Conservation (phyloP, 352 stramenopile genomes). For the Elongisporangium anandrum region DNA sequence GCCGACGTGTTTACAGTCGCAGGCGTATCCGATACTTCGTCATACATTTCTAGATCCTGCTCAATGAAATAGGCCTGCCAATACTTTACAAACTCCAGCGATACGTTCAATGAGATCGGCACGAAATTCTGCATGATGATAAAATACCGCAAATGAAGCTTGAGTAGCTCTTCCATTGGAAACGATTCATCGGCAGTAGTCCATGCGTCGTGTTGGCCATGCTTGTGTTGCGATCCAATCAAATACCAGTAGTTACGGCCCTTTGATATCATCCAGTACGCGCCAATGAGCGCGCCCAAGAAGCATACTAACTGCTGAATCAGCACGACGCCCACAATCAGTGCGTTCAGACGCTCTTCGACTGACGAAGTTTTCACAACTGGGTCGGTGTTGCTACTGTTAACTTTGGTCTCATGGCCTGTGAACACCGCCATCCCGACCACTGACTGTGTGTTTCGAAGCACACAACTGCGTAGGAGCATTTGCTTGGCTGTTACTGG, state of each 20-base stretch:
- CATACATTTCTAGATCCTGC: constrained; percentile 89
- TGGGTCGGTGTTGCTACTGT: constrained; percentile 75
- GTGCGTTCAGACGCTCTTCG: constrained; percentile 58
- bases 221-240: not conserved
- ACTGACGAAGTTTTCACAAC: constrained; percentile 79
- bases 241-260: constrained; percentile 71
- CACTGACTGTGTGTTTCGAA: constrained; percentile 84
- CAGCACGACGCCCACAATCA: constrained; percentile 72
- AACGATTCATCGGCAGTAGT: constrained; percentile 25
- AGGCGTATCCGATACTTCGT: constrained; percentile 86
- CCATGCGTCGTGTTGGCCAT: not conserved
- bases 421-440: constrained; percentile 89
- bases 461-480: constrained; percentile 82
- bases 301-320: constrained; percentile 75
- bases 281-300: constrained; percentile 55
- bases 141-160: constrained; percentile 91
- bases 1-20: constrained; percentile 74
- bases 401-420: constrained; percentile 80
- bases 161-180: constrained; percentile 54
- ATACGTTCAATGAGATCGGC: constrained; percentile 98
- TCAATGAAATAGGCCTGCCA: constrained; percentile 95
- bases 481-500: constrained; percentile 86
- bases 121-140: constrained; percentile 98
- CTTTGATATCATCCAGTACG: constrained; percentile 65
- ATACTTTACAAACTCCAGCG: constrained; percentile 95